Conservation (phyloP, 805 yeast species). For the Myxozyma udenii region DNA sequence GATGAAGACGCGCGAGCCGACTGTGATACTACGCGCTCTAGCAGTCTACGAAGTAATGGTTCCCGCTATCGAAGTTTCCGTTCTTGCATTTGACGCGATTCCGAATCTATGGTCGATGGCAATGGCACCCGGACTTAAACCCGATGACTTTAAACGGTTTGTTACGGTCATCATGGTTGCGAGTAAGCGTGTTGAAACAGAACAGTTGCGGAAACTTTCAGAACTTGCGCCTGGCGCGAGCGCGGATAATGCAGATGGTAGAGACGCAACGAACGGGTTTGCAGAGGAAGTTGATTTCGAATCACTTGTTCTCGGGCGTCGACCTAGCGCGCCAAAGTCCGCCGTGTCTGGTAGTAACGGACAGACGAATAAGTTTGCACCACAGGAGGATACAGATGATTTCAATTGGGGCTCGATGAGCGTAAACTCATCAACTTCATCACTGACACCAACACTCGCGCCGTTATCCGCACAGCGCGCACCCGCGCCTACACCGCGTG, state of each 20-base stretch:
- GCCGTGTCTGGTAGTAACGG: neutral
- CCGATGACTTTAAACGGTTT: slow-evolving; percentile 44
- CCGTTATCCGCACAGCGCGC: neutral
- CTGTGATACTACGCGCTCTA: slow-evolving; percentile 54
- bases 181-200: slow-evolving; percentile 45
- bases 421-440: neutral
- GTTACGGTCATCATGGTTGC: slow-evolving; percentile 44
- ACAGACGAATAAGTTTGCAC: slow-evolving; percentile 7
- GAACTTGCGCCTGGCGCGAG: slow-evolving; percentile 11
- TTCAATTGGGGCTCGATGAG: slow-evolving; percentile 16
- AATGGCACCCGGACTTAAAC: slow-evolving; percentile 46
- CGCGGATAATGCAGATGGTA: neutral
- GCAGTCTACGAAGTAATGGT: slow-evolving; percentile 41
- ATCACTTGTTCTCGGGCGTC: slow-evolving; percentile 25
- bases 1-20: slow-evolving; percentile 72
- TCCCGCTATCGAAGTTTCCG: slow-evolving; percentile 47
- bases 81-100: slow-evolving; percentile 51
- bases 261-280: slow-evolving; percentile 3
- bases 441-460: neutral
- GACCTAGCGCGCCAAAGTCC: neutral
- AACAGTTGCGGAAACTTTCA: slow-evolving; percentile 41
- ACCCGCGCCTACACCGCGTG: neutral
- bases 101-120: slow-evolving; percentile 55
- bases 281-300: slow-evolving; percentile 27
- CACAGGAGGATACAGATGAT: slow-evolving; percentile 11